Base-by-base conservation (phyloP, 768 basidiomycete species). In the Leccinum subgranulosum region DNA sequence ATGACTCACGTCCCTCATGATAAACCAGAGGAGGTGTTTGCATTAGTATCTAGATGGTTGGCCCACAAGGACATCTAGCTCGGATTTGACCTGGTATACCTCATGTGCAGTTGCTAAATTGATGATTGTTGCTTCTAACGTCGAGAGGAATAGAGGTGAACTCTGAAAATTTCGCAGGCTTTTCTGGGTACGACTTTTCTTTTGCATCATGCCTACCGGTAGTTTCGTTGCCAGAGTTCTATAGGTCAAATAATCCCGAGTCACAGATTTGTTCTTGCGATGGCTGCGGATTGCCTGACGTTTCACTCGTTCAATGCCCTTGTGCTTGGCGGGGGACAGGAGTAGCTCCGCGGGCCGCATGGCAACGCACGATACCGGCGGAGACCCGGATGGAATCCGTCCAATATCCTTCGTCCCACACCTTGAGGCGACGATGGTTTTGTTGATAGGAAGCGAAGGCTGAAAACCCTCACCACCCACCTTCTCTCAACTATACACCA, bases 11-110 rank as follows among this genome's bases (percentile, higher is more conserved):
- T 87, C 58, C 85, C 86, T 29, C 79, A 82, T 76, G 86, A 87
- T 67, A 87, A 85, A 65, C 87, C 88, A 3, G 79, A 75, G 59
- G 85, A 88, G 67, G 76, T 84, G 10, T 71, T 84, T 47, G 74
- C 77, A 47, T 83, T 90, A 82, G 75, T 90, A 29, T 81, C 81
- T 27, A 75, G 81, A 34, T 90, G 87, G 88, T 69, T 90, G 29
- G 76, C 75, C 25, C 69, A 73, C 45, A 57, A 73, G 56, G 71
- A 65, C 10, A 65, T 84, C 51, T 78, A 69, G 76, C 28, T 3
- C 6, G 7, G 41, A 43, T 51, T 31, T 49, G 41, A 53, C 28
- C 27, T 54, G 28, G 33, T 53, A 52, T 15, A 15, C 4, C 36
- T 31, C 46, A 31, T 54, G 23, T 64, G 14, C 52, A 54, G 19